Evolutionary conservation across 2,329 filamentous ascomycete species (phyloP), one percentile per base, ranked within the genome.

Genomic region (Didymosphaeria variabile): DNA sequence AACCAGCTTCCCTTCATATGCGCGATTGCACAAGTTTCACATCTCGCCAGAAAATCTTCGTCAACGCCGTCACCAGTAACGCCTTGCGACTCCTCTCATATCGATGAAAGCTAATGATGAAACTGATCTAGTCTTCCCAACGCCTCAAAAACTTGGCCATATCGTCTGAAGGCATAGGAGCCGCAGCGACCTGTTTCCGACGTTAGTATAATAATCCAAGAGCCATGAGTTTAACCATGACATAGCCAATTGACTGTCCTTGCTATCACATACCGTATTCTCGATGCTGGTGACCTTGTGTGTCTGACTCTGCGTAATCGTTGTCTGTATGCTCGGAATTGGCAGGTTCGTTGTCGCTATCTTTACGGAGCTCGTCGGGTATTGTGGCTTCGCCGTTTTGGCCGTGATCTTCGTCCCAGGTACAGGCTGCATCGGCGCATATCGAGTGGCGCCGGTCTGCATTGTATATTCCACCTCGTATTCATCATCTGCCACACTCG

Each of bases 401-500:
- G 81, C 81, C 2, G 85, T 86, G 62, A 89, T 88, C 68, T 85
- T 86, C 5, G 84, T 88, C 12, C 82, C 81, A 2, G 87, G 86
- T n/a, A 83, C 78, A 54, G 82, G 82, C 62, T 87, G 85, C 84
- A 88, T 86, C 1, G 87, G 87, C 13, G 87, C 87, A 72, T 87
- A 90, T 69, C 83, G 84, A 4, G 84, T 88, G 32, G 79, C 70
- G 1, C 87, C 87, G 0, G 81, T 84, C 72, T 90, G 87, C 66
- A 83, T 76, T 3, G 79, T 80, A 67, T 88, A 89, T 4, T 85
- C 82, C 8, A 88, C 75, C 1, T 70, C 79, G 63, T 65, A 78
- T 60, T 73, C 65, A 63, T 76, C 58, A 60, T 72, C 63, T 63
- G 74, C 61, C 57, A 79, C 58, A 60, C 67, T 46, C 5, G 62